phyloP scores from a whole-genome alignment of 2,329 filamentous ascomycete genomes.

The Fusarium sp. region DNA sequence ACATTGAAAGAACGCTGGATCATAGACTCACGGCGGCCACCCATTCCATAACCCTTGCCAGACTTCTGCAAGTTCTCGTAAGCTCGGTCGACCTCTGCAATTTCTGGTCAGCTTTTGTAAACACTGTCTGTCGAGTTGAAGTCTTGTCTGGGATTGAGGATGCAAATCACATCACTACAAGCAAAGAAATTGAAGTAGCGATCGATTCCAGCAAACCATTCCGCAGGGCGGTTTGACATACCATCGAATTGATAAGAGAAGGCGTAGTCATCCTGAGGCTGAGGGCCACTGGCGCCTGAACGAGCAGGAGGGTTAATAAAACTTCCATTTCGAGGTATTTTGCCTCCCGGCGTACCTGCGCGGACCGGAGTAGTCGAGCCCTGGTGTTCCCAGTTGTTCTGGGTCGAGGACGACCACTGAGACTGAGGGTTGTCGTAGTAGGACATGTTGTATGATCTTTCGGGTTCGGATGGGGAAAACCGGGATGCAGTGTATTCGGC shows the following conservation, averaged over 20 bases:
- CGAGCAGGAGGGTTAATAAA: slow-evolving; percentile 24
- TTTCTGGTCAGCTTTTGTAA: slow-evolving; percentile 36
- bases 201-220: not conserved
- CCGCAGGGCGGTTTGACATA: slow-evolving; percentile 61
- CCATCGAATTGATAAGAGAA: slow-evolving; percentile 92
- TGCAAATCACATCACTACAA: not conserved
- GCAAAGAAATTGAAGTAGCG: not conserved
- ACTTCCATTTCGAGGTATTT: not conserved
- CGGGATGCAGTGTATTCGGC: slow-evolving; percentile 27
- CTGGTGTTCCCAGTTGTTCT: slow-evolving; percentile 62
- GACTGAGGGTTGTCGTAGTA: slow-evolving; percentile 60
- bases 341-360: slow-evolving; percentile 49
- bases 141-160: not conserved
- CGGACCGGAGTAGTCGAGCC: slow-evolving; percentile 56
- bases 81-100: slow-evolving; percentile 91
- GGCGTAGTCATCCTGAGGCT: slow-evolving; percentile 80
- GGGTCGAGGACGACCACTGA: slow-evolving; percentile 52
- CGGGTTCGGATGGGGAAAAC: slow-evolving; percentile 29
- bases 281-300: slow-evolving; percentile 78
- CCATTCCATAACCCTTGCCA: slow-evolving; percentile 85
- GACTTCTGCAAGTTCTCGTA: slow-evolving; percentile 97
- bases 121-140: not conserved
- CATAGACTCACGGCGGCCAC: slow-evolving; percentile 83
- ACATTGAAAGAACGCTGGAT: slow-evolving; percentile 7
- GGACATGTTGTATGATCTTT: slow-evolving; percentile 52